Conservation (phyloP, 495 filamentous ascomycete species). For the Acidomyces sp. region DNA sequence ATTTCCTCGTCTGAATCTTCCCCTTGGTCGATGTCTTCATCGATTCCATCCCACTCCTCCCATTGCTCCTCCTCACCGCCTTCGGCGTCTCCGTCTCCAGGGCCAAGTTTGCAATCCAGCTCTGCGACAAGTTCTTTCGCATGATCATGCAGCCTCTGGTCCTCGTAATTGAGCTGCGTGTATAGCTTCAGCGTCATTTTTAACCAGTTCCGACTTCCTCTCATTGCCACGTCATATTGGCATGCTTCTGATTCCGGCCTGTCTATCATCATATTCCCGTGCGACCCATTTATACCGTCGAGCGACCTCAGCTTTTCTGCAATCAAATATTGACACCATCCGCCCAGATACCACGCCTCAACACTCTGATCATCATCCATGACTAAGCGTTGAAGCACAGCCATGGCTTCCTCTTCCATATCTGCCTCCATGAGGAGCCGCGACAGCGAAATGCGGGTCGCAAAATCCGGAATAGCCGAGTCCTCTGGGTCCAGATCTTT, state of each 20-base stretch:
- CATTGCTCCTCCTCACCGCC: conserved; percentile 38
- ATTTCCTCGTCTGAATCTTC: conserved; percentile 27
- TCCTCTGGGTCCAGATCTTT: conserved; percentile 53
- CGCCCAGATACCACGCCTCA: conserved; percentile 93
- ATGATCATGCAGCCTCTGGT: conserved; percentile 54
- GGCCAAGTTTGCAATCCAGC: conserved; percentile 44
- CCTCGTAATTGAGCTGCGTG: conserved; percentile 52
- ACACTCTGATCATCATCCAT: conserved; percentile 83
- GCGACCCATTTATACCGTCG: conserved; percentile 14
- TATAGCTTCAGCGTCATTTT: conserved; percentile 48
- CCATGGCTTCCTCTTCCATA: conserved; percentile 71
- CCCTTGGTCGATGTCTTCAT: conserved; percentile 37
- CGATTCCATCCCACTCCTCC: conserved; percentile 33
- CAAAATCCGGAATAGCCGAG: conserved; percentile 59
- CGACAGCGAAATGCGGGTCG: conserved; percentile 67
- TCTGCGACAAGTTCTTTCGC: conserved; percentile 44
- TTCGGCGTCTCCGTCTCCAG: conserved; percentile 35
- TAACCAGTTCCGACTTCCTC: conserved; percentile 48
- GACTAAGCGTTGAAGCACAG: conserved; percentile 71
- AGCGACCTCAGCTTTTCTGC: conserved; percentile 35
- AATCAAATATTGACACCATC: conserved; percentile 72
- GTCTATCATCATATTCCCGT: conserved; percentile 28
- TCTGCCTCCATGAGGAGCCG: conserved; percentile 79
- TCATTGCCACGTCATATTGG: conserved; percentile 36
- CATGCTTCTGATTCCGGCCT: conserved; percentile 27